Percentiles rank a stretch among this genome's conserved stretches.
Evolutionary conservation across 805 yeast species (phyloP).

Genomic region (Wickerhamiella lipophila): DNA sequence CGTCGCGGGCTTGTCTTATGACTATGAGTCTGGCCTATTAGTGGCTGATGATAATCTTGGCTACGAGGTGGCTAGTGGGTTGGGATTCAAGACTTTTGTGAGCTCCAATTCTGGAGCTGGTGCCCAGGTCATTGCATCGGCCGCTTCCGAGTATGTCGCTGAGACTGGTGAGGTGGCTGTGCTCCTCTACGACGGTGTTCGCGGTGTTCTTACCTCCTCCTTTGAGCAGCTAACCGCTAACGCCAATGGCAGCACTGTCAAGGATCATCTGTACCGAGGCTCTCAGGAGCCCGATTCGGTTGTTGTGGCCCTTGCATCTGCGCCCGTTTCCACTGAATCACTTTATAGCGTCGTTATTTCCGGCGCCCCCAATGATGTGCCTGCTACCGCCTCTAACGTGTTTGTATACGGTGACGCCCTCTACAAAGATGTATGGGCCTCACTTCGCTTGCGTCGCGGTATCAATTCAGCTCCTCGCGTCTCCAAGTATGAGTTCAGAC

Average conservation of each 20-base stretch:
- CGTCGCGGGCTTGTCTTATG: slow-evolving; percentile 66
- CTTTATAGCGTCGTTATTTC: neutral
- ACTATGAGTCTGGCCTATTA: slow-evolving; percentile 38
- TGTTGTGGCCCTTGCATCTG: slow-evolving; percentile 63
- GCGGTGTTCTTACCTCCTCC: slow-evolving; percentile 39
- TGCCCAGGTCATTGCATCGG: slow-evolving; percentile 41
- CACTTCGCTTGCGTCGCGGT: slow-evolving; percentile 20
- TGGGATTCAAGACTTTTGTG: slow-evolving; percentile 50
- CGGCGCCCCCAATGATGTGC: slow-evolving; percentile 37
- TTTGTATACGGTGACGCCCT: slow-evolving; percentile 32
- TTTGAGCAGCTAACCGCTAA: slow-evolving; percentile 2
- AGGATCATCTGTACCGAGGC: slow-evolving; percentile 62
- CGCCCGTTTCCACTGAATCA: slow-evolving; percentile 4
- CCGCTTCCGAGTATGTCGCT: slow-evolving; percentile 48
- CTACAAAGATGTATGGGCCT: slow-evolving; percentile 58
- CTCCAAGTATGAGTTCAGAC: slow-evolving; percentile 40
- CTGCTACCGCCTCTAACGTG: slow-evolving; percentile 26
- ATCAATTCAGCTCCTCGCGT: slow-evolving; percentile 21
- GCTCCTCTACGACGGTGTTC: slow-evolving; percentile 71
- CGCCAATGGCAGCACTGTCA: slow-evolving; percentile 30
- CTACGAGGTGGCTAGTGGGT: slow-evolving; percentile 45
- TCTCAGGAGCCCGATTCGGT: slow-evolving; percentile 49
- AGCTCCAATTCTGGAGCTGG: slow-evolving; percentile 53
- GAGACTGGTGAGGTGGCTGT: slow-evolving; percentile 44
- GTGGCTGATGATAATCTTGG: slow-evolving; percentile 54